phyloP scores from a whole-genome alignment of 345 rosid species.

The Linum usitatissimum region DNA sequence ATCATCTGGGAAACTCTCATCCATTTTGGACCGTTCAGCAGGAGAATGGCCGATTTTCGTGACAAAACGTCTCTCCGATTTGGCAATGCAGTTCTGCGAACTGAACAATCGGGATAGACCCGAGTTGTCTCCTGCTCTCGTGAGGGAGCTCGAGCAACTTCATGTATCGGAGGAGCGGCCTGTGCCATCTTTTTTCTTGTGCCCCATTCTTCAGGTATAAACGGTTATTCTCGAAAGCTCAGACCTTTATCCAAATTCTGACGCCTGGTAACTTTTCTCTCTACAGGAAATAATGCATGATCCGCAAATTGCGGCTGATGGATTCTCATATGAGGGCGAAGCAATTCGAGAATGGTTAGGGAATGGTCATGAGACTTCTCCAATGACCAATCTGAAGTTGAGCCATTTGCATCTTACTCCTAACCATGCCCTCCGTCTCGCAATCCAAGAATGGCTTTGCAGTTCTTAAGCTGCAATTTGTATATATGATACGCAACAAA shows the following conservation, averaged over 20 bases:
- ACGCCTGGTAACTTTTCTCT: neutral
- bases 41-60: slow-evolving; percentile 56
- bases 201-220: slow-evolving; percentile 61
- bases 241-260: too few relatives aligned
- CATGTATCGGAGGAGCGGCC: slow-evolving; percentile 42
- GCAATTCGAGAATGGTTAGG: slow-evolving; percentile 51
- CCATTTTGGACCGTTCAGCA: slow-evolving; percentile 50
- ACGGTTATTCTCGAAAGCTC: too few relatives aligned
- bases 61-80: slow-evolving; percentile 34
- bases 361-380: slow-evolving; percentile 50
- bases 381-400: slow-evolving; percentile 62
- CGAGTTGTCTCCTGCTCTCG: slow-evolving; percentile 46
- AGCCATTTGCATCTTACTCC: slow-evolving; percentile 48
- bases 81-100: slow-evolving; percentile 60
- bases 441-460: slow-evolving; percentile 79
- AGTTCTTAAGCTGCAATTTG: slow-evolving; percentile 20
- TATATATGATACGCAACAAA: neutral
- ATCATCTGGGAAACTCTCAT: slow-evolving; percentile 30
- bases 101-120: slow-evolving; percentile 38
- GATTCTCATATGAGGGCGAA: slow-evolving; percentile 62
- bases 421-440: slow-evolving; percentile 45
- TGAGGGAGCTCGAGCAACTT: slow-evolving; percentile 54
- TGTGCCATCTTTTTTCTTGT: slow-evolving; percentile 55
- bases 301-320: slow-evolving; percentile 71
- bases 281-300: slow-evolving; percentile 73